Conservation (phyloP, 2,329 filamentous ascomycete genomes). For the Alternaria triticimaculans region DNA sequence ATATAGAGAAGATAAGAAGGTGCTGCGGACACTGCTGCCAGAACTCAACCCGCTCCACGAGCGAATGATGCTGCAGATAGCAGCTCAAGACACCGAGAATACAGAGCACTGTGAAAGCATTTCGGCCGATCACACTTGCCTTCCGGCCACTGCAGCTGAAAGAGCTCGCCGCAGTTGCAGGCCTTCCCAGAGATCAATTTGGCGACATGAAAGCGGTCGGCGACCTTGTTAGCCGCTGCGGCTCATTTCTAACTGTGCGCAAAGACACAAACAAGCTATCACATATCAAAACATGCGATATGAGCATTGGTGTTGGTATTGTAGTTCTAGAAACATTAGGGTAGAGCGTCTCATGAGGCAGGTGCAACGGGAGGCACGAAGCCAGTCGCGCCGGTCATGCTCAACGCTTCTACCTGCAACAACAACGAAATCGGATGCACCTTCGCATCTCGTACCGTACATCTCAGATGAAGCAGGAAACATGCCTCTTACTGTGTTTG, state of each 20-base stretch:
- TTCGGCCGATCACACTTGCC: not conserved
- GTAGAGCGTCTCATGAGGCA: not conserved
- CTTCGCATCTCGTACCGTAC: not conserved
- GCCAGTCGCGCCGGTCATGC: not conserved
- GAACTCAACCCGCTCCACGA: constrained; percentile 49
- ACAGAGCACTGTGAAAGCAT: not conserved
- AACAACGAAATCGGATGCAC: not conserved
- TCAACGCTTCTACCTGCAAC: not conserved
- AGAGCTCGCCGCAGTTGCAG: constrained; percentile 1
- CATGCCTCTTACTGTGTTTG: not conserved
- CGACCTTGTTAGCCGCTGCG: constrained; percentile 18
- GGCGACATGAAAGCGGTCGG: not conserved
- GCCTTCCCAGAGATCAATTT: constrained; percentile 5
- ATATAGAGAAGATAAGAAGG: not conserved
- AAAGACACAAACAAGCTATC: constrained; percentile 10
- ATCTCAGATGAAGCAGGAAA: not conserved
- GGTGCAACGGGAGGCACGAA: not conserved
- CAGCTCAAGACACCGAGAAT: not conserved
- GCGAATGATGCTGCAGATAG: constrained; percentile 44
- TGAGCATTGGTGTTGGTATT: not conserved
- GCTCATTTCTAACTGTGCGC: constrained; percentile 52
- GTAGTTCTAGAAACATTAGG: not conserved
- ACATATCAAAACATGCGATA: not conserved
- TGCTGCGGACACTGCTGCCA: constrained; percentile 40
- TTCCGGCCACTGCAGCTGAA: constrained; percentile 8